A percentile compares a stretch with the other conserved stretches of the same genome.
These are phyloP conservation scores for Hypoxylon perforatum DNA, from an alignment of 495 filamentous ascomycete genomes.

Conservation along the genomic window DNA sequence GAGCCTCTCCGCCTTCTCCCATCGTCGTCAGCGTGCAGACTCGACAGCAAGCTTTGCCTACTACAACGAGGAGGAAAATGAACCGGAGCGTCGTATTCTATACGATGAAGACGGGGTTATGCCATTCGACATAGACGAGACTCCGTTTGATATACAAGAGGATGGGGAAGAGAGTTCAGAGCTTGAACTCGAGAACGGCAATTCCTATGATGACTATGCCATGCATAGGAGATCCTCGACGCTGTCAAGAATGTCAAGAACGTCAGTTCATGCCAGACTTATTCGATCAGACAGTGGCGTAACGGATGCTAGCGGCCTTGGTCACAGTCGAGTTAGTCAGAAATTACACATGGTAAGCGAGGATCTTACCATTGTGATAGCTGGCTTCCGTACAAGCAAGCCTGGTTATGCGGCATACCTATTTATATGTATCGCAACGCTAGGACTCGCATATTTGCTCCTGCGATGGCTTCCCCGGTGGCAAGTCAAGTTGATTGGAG, in stretches of 20 bases:
- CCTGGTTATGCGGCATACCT: conserved; percentile 76
- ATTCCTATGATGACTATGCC: conserved; percentile 51
- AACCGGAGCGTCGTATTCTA: conserved; percentile 40
- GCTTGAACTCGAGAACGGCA: conserved; percentile 53
- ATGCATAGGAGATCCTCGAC: conserved; percentile 56
- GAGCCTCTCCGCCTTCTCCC: conserved; percentile 86
- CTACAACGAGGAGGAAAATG: conserved; percentile 74
- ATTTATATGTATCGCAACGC: conserved; percentile 72
- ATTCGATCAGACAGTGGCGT: conserved; percentile 69
- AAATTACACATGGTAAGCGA: conserved; percentile 94
- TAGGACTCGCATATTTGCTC: conserved; percentile 83
- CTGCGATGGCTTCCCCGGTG: conserved; percentile 91
- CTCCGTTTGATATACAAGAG: conserved; percentile 54
- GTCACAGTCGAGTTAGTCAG: conserved; percentile 74
- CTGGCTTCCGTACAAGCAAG: conserved; percentile 83
- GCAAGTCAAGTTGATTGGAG: conserved; percentile 81
- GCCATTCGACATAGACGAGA: conserved; percentile 50
- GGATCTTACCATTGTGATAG: conserved; percentile 90
- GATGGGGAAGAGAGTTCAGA: conserved; percentile 52
- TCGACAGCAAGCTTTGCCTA: conserved; percentile 92
- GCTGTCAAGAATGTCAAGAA: conserved; percentile 62
- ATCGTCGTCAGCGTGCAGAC: conserved; percentile 79
- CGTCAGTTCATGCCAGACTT: conserved; percentile 77
- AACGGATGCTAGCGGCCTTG: conserved; percentile 70
- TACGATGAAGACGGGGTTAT: conserved; percentile 30